A percentile compares a stretch with the other conserved stretches of the same genome.
Conservation (phyloP, 2,329 filamentous ascomycete genomes). For the Cytospora piceicola region DNA sequence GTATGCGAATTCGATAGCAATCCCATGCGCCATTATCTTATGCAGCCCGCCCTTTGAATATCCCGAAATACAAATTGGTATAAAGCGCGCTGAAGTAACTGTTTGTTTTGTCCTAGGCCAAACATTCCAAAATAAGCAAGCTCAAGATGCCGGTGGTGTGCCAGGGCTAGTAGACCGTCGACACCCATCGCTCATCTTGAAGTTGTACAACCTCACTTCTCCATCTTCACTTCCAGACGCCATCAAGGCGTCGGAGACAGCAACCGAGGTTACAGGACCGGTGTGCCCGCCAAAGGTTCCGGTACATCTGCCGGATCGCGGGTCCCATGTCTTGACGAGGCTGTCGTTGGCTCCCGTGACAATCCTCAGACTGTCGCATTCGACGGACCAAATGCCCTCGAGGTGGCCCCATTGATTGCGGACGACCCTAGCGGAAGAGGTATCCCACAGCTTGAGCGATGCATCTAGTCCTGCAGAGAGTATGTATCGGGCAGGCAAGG, state of each 20-base stretch:
- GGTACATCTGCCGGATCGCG: constrained; percentile 87
- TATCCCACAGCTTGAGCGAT: constrained; percentile 92
- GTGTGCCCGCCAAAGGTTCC: constrained; percentile 89
- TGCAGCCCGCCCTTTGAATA: background rate
- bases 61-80: constrained; percentile 24
- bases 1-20: background rate
- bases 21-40: constrained; percentile 13
- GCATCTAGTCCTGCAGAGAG: constrained; percentile 89
- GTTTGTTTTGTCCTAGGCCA: background rate
- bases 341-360: constrained; percentile 91
- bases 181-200: constrained; percentile 48
- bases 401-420: constrained; percentile 96
- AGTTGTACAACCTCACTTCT: constrained; percentile 84
- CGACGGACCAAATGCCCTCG: constrained; percentile 93
- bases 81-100: constrained; percentile 9
- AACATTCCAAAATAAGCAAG: background rate
- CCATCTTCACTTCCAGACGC: constrained; percentile 93
- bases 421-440: constrained; percentile 77
- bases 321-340: constrained; percentile 95
- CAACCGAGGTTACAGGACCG: constrained; percentile 91
- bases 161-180: constrained; percentile 28
- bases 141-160: constrained; percentile 10
- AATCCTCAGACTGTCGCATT: constrained; percentile 83
- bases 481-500: constrained; percentile 85
- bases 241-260: constrained; percentile 85